A percentile compares a stretch with the other conserved stretches of the same genome.
These are phyloP conservation scores for Trichoderma atroviride DNA, from an alignment of 2,329 filamentous ascomycete genomes.

Conservation along the genomic window DNA sequence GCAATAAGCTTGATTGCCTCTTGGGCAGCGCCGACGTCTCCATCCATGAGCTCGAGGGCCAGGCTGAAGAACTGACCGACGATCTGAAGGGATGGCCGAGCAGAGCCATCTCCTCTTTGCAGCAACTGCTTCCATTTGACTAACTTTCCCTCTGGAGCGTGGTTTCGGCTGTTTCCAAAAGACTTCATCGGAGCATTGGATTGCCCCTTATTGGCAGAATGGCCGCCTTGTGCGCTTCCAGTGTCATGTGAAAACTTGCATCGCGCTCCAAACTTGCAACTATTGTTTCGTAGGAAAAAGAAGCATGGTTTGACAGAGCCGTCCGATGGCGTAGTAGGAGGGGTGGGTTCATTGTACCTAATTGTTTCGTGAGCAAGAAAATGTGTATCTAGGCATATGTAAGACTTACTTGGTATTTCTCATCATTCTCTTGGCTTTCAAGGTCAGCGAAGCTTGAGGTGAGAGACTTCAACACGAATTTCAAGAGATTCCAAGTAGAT, in stretches of 20 bases:
- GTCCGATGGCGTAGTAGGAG: background rate
- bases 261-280: conserved; percentile 27
- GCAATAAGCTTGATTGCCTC: conserved; percentile 33
- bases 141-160: conserved; percentile 28
- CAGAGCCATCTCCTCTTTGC: background rate
- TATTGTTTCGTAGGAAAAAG: conserved; percentile 8
- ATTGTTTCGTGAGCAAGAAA: background rate
- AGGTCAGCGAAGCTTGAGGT: background rate
- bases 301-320: conserved; percentile 15
- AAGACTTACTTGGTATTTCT: background rate
- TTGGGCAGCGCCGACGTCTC: conserved; percentile 30
- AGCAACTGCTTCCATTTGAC: conserved; percentile 31
- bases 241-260: conserved; percentile 26
- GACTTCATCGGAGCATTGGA: background rate
- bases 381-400: too few species aligned
- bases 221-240: background rate
- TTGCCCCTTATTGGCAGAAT: background rate
- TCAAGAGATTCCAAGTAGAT: background rate
- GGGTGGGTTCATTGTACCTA: background rate
- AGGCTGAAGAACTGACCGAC: conserved; percentile 30
- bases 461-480: background rate
- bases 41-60: conserved; percentile 31
- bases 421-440: background rate
- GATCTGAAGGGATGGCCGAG: background rate
- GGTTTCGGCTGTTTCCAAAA: background rate